Conservation (phyloP, 2,329 filamentous ascomycete species). For the Botrytis fabae region DNA sequence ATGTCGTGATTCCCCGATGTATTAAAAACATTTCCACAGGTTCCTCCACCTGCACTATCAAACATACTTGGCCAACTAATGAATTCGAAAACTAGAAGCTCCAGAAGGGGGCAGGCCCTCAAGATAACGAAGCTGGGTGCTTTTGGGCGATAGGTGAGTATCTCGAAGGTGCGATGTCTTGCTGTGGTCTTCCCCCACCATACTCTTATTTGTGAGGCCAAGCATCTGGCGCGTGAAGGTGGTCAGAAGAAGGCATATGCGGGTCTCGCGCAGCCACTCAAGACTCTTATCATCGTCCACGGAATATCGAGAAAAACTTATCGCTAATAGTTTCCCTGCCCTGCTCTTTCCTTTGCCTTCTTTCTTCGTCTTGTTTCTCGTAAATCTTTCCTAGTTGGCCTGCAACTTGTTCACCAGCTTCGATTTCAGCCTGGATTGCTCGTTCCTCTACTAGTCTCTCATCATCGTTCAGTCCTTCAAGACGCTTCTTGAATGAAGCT, state of each 20-base stretch:
- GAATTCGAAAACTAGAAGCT: background rate
- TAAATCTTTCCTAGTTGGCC: constrained; percentile 55
- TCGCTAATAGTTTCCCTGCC: constrained; percentile 49
- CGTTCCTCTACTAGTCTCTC: constrained; percentile 64
- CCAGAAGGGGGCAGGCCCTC: background rate
- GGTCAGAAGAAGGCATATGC: background rate
- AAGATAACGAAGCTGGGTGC: background rate
- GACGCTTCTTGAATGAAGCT: constrained; percentile 52
- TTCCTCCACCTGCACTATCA: background rate
- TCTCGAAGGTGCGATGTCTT: background rate
- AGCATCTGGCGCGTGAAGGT: background rate
- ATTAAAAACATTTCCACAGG: background rate
- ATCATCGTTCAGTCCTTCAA: constrained; percentile 57
- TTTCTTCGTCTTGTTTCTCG: constrained; percentile 55
- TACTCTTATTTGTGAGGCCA: background rate
- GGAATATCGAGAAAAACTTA: constrained; percentile 41
- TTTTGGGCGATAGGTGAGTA: background rate
- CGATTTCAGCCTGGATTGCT: constrained; percentile 62
- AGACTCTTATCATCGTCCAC: constrained; percentile 27
- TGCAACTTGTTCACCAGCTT: constrained; percentile 61
- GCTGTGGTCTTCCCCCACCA: too few species aligned
- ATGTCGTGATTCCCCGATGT: background rate
- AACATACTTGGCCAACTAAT: background rate
- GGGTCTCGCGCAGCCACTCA: background rate
- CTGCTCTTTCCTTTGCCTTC: constrained; percentile 57